phyloP scores from a whole-genome alignment of 2,329 filamentous ascomycete genomes.

The Knoxdaviesia capensis region DNA sequence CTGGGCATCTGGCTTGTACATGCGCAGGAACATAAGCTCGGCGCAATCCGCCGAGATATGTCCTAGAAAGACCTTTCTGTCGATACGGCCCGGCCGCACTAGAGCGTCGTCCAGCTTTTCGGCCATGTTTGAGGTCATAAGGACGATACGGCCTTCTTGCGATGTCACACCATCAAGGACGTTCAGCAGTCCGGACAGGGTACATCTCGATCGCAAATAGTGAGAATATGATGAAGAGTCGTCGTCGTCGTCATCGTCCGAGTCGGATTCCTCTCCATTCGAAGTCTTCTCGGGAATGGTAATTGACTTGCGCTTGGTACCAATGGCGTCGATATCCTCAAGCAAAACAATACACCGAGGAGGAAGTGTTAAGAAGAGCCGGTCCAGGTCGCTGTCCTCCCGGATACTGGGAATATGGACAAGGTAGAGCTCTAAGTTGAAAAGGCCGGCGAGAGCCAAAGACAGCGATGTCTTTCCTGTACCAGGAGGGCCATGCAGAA shows the following conservation, averaged over 20 bases:
- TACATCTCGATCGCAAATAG: slow-evolving; percentile 11
- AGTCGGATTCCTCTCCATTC: slow-evolving; percentile 3
- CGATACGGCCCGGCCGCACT: slow-evolving; percentile 53
- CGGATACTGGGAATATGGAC: slow-evolving; percentile 30
- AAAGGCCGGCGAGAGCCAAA: slow-evolving; percentile 43
- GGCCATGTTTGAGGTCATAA: slow-evolving; percentile 68
- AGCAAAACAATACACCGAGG: slow-evolving; percentile 8
- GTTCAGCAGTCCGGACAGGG: slow-evolving; percentile 61
- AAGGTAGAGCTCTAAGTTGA: slow-evolving; percentile 46
- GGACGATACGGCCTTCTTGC: slow-evolving; percentile 57
- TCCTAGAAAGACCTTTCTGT: slow-evolving; percentile 45
- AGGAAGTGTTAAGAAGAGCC: slow-evolving; percentile 17
- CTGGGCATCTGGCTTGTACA: slow-evolving; percentile 20
- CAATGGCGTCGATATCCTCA: slow-evolving; percentile 11
- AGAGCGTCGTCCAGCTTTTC: slow-evolving; percentile 55
- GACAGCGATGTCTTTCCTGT: slow-evolving; percentile 54
- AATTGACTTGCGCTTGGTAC: slow-evolving; percentile 6
- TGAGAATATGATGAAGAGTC: slow-evolving; percentile 1
- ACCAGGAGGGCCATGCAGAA: slow-evolving; percentile 58
- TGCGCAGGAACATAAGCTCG: slow-evolving; percentile 36
- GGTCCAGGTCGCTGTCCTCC: slow-evolving; percentile 45
- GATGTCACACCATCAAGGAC: slow-evolving; percentile 67
- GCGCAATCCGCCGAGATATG: slow-evolving; percentile 34
- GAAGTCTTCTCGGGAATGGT: slow-evolving; percentile 2
- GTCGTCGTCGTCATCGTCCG: slow-evolving; percentile 10